Conservation (phyloP, 2,329 filamentous ascomycete genomes). For the Fusarium secorum region DNA sequence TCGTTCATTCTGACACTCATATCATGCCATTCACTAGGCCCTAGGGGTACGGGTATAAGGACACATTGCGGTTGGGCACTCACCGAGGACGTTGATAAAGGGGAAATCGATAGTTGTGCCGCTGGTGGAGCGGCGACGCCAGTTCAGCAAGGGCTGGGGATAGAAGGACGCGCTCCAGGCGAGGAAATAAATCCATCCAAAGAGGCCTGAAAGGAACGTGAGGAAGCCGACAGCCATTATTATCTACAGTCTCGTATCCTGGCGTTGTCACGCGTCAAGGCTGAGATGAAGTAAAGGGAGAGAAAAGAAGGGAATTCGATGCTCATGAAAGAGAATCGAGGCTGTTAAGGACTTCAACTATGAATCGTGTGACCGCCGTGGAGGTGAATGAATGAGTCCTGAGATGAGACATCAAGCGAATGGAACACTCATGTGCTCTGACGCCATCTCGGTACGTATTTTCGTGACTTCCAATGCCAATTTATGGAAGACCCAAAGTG, state of each 20-base stretch:
- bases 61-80: conserved; percentile 20
- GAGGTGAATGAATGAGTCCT: neutral
- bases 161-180: conserved; percentile 93
- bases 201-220: conserved; percentile 60
- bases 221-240: conserved; percentile 51
- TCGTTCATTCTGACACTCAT: conserved; percentile 24
- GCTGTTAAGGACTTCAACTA: neutral
- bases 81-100: conserved; percentile 72
- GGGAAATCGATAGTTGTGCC: conserved; percentile 92
- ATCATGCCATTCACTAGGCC: conserved; percentile 11
- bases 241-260: neutral
- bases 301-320: neutral
- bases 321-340: neutral
- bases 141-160: conserved; percentile 86
- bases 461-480: neutral
- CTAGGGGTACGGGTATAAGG: conserved; percentile 5
- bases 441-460: conserved; percentile 31
- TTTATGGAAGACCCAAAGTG: neutral
- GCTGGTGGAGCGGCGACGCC: conserved; percentile 75
- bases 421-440: conserved; percentile 29
- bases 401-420: neutral
- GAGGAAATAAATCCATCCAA: conserved; percentile 79
- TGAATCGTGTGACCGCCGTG: conserved; percentile 23
- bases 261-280: neutral
- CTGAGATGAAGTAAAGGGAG: neutral